phyloP scores from a whole-genome alignment of 208 protist genomes.

The Trypanosoma congolense region DNA sequence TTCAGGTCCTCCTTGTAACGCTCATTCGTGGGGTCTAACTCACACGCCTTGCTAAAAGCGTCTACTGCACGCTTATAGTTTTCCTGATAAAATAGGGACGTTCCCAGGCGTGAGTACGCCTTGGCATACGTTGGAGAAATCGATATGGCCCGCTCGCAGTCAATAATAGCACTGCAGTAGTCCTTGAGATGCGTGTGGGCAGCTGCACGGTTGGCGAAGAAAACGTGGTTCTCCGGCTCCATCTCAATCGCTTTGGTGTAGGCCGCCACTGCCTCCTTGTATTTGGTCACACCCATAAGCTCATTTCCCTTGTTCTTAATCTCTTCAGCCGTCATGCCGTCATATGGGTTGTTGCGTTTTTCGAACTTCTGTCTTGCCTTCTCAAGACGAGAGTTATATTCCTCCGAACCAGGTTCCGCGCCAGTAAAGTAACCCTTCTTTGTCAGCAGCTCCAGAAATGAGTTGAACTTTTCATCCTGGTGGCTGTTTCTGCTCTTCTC shows the following conservation, averaged over 20 bases:
- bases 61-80: constrained; percentile 81
- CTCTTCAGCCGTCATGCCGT: constrained; percentile 85
- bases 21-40: constrained; percentile 89
- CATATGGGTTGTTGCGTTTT: constrained; percentile 88
- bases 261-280: constrained; percentile 90
- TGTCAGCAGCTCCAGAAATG: constrained; percentile 80
- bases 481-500: constrained; percentile 36
- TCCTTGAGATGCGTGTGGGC: constrained; percentile 90
- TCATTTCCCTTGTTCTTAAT: constrained; percentile 93
- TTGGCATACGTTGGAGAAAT: constrained; percentile 88
- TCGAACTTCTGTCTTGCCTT: constrained; percentile 88
- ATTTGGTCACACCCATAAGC: constrained; percentile 85
- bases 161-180: constrained; percentile 81
- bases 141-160: constrained; percentile 86
- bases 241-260: constrained; percentile 93
- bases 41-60: constrained; percentile 85
- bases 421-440: constrained; percentile 91
- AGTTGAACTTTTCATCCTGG: constrained; percentile 82
- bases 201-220: constrained; percentile 89
- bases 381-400: constrained; percentile 73
- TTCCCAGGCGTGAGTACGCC: constrained; percentile 87
- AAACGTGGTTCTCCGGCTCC: constrained; percentile 81
- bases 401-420: constrained; percentile 54
- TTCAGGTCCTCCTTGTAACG: constrained; percentile 90
- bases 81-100: constrained; percentile 86